phyloP scores from a whole-genome alignment of 352 stramenopile species.

The Pilasporangium apinafurcum region DNA sequence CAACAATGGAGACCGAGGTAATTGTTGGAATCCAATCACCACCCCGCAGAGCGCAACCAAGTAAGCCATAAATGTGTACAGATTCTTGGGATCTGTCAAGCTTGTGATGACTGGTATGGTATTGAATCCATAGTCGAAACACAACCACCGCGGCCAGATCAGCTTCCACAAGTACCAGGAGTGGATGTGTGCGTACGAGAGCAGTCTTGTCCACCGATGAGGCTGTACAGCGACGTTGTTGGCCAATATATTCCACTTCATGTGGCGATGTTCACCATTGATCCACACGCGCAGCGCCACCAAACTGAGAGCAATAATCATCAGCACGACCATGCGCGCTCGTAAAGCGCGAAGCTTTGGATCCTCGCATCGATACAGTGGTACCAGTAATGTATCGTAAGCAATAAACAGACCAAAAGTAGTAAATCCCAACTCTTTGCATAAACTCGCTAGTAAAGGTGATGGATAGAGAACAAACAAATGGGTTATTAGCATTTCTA shows the following conservation, averaged over 20 bases:
- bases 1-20: slow-evolving; percentile 20
- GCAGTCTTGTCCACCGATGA: slow-evolving; percentile 15
- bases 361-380: neutral
- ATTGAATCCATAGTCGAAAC: slow-evolving; percentile 90
- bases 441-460: slow-evolving; percentile 52
- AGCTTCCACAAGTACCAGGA: slow-evolving; percentile 88
- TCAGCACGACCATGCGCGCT: slow-evolving; percentile 5
- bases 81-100: slow-evolving; percentile 50
- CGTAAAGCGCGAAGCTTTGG: neutral
- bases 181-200: slow-evolving; percentile 86
- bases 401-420: slow-evolving; percentile 67
- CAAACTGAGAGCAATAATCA: slow-evolving; percentile 12
- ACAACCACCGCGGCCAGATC: slow-evolving; percentile 78
- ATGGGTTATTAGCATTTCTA: no score
- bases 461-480: no score
- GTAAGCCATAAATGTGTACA: slow-evolving; percentile 63
- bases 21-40: slow-evolving; percentile 8
- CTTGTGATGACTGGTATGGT: slow-evolving; percentile 67
- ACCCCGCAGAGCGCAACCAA: slow-evolving; percentile 22
- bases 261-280: slow-evolving; percentile 62
- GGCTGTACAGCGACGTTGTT: slow-evolving; percentile 77
- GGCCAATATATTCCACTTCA: slow-evolving; percentile 80
- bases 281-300: slow-evolving; percentile 38
- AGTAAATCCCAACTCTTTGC: slow-evolving; percentile 87
- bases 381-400: slow-evolving; percentile 40